phyloP scores from a whole-genome alignment of 108 stramenopile species.

The Seminavis robusta region DNA sequence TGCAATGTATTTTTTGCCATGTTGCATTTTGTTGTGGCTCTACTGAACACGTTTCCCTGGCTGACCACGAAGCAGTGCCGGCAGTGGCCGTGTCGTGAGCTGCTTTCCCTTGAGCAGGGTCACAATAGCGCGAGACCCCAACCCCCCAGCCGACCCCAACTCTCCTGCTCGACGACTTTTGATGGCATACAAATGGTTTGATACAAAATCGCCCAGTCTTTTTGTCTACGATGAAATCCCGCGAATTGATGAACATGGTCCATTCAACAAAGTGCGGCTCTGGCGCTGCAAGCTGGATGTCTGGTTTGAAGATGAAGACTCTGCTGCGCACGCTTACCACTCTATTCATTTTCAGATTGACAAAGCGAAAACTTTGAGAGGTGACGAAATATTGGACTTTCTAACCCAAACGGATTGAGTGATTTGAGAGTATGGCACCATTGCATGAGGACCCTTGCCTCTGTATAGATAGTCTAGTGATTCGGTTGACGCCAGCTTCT shows the following conservation, averaged over 20 bases:
- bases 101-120: constrained; percentile 50
- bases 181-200: constrained; percentile 45
- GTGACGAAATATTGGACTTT: no score
- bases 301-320: constrained; percentile 83
- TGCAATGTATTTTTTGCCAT: constrained; percentile 7
- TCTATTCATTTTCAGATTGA: no score
- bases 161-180: constrained; percentile 73
- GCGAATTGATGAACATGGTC: constrained; percentile 3
- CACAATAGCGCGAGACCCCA: constrained; percentile 44
- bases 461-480: no score
- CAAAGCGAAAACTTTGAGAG: no score
- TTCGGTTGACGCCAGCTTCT: no score
- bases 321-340: constrained; percentile 51
- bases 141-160: constrained; percentile 26
- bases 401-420: no score
- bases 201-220: constrained; percentile 55
- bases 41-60: constrained; percentile 60
- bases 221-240: constrained; percentile 40
- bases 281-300: constrained; percentile 44
- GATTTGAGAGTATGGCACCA: no score
- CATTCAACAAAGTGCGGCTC: background rate
- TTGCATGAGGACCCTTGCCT: no score
- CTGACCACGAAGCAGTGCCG: no score
- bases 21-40: constrained; percentile 12
- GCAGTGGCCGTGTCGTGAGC: constrained; percentile 67